Evolutionary conservation across 2,329 filamentous ascomycete species (phyloP).

Genomic region (Penicillium hordei): DNA sequence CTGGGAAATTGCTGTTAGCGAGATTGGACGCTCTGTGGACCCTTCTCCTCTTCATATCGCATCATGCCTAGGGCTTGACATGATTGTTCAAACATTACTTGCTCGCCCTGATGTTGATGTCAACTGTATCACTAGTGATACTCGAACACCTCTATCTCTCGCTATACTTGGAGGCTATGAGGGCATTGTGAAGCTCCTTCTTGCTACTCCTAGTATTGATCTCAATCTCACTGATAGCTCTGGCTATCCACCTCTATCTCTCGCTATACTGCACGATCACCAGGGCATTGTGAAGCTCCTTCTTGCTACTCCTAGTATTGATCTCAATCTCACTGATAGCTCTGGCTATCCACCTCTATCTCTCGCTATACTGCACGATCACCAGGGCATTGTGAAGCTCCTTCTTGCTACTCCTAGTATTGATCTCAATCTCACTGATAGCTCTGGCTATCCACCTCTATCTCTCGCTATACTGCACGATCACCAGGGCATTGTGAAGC

Average conservation of each 20-base stretch:
- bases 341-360: too few species aligned
- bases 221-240: fast-evolving
- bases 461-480: too few species aligned
- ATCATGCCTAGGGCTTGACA: neutral
- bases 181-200: neutral
- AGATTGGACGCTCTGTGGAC: neutral
- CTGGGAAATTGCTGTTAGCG: neutral
- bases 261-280: too few species aligned
- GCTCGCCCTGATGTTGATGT: neutral
- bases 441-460: too few species aligned
- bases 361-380: too few species aligned
- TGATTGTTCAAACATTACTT: neutral
- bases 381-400: neutral
- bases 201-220: neutral
- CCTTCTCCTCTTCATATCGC: neutral
- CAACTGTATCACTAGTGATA: neutral
- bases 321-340: too few species aligned
- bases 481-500: too few species aligned
- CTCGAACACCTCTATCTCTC: neutral
- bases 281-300: too few species aligned
- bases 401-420: neutral
- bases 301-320: too few species aligned
- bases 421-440: neutral
- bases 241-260: neutral
- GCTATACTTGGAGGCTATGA: neutral